These are phyloP conservation scores for Mitragyna speciosa DNA, from an alignment of 257 asterid species.

Conservation along the genomic window DNA sequence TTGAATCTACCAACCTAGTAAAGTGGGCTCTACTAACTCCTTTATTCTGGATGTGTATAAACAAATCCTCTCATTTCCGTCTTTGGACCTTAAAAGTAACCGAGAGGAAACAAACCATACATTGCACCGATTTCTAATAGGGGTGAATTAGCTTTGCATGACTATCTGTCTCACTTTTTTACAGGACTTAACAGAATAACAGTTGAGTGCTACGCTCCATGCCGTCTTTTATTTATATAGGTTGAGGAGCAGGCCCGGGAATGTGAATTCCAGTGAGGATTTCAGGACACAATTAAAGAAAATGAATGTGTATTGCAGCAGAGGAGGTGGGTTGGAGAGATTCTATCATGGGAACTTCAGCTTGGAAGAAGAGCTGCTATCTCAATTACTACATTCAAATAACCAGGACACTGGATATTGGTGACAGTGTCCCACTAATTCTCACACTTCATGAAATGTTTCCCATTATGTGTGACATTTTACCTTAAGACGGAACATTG, in stretches of 20 bases:
- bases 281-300: neutral
- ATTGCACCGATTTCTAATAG: neutral
- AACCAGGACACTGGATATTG: neutral
- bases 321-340: neutral
- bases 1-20: neutral
- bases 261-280: constrained; percentile 8
- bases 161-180: neutral
- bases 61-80: neutral
- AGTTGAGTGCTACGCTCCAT: neutral
- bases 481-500: too few species aligned
- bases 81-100: neutral
- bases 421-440: neutral
- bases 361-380: constrained; percentile 1
- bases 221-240: neutral
- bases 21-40: neutral
- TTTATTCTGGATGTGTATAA: neutral
- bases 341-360: neutral
- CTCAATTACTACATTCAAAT: neutral
- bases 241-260: constrained; percentile 4
- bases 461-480: neutral
- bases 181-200: neutral
- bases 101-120: neutral
- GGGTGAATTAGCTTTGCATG: neutral
- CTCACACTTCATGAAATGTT: neutral
- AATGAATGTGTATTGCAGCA: neutral